These are phyloP conservation scores for Volvariella surrecta DNA, from an alignment of 1,284 basidiomycete genomes.

Conservation along the genomic window DNA sequence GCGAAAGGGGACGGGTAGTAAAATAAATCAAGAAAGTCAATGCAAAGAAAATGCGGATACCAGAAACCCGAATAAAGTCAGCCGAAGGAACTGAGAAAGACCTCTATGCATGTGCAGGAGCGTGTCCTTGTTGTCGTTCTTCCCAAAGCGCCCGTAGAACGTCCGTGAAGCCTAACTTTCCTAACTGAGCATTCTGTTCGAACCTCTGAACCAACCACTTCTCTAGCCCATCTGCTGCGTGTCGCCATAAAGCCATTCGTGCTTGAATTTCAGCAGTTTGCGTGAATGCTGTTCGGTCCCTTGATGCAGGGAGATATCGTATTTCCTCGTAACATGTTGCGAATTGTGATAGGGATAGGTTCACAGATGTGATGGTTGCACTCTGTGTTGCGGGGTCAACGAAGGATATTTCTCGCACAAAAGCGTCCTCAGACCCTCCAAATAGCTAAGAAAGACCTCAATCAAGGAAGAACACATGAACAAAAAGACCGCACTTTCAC, in stretches of 20 bases:
- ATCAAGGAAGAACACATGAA: neutral
- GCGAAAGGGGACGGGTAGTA: neutral
- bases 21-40: neutral
- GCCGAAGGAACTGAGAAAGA: neutral
- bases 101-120: neutral
- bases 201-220: conserved; percentile 79
- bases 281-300: conserved; percentile 54
- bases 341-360: conserved; percentile 85
- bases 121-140: conserved; percentile 27
- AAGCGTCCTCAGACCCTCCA: conserved; percentile 87
- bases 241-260: conserved; percentile 68
- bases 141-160: conserved; percentile 74
- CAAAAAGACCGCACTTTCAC: conserved; percentile 52
- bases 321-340: conserved; percentile 87
- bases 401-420: conserved; percentile 90
- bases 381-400: conserved; percentile 75
- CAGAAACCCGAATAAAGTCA: neutral
- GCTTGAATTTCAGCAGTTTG: conserved; percentile 85
- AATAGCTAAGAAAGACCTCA: conserved; percentile 47
- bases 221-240: conserved; percentile 75
- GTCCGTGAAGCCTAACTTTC: conserved; percentile 82
- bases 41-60: neutral
- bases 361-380: conserved; percentile 81
- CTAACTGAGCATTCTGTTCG: conserved; percentile 79
- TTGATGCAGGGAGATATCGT: conserved; percentile 68